Base-by-base conservation (phyloP, 2,329 filamentous ascomycete genomes). In the Colletotrichum sp. region DNA sequence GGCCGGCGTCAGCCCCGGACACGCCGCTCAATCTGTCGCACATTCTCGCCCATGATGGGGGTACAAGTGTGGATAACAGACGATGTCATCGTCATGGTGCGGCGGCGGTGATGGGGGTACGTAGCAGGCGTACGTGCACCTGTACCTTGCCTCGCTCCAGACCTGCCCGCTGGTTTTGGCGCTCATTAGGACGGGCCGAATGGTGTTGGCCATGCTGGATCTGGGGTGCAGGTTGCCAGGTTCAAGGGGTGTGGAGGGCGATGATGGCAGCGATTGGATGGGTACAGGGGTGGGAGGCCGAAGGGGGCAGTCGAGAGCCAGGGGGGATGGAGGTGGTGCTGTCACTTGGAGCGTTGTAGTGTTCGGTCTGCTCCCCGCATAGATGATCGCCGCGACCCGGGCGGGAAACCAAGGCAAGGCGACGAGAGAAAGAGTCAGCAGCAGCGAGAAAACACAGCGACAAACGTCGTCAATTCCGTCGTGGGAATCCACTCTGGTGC, bases 71-170 rank as follows among this genome's bases (percentile, higher is more conserved):
- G 73, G 73, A 59, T 72, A 68, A 59, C 55, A 8, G 34, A 55
- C 61, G 52, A 75, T 72, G 68, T 75, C 72, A 72, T 75, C 39
- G 68, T 22, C 52, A 57, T 67, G 68, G 72, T 63, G 72, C 72
- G 57, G 63, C 69, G 34, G 70, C 39, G 64, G 63, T 34, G 22
- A 36, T n/a, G 25, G 13, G 30, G 68, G 28, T 57, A 70, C 27
- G 25, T 30, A 52, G 48, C 36, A 25, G 44, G 22, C 30, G 16
- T 22, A 28, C 34, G 60, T 27, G 65, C 32, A 32, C n/a, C 15
- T n/a, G 44, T 48, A 60, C 63, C 25, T 25, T 12, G 11, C 48
- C 25, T 11, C 15, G 13, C 4, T 12, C 6, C 55, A 11, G 52
- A 12, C 28, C 9, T 48, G 59, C 28, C 64, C 44, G 64, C 61